These are phyloP conservation scores for Solanum pimpinellifolium DNA, from an alignment of 257 asterid species.

Conservation along the genomic window DNA sequence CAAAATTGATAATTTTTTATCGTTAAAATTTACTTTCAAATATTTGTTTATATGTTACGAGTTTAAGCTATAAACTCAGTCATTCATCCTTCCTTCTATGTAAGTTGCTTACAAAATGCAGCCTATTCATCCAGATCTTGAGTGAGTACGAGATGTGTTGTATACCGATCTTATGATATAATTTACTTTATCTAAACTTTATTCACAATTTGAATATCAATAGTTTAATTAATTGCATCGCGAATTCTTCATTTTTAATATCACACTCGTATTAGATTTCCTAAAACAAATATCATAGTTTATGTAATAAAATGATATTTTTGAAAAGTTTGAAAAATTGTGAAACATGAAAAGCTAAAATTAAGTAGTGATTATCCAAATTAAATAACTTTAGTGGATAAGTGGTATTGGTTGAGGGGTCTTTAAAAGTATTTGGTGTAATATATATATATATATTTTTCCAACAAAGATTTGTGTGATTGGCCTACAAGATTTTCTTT, in stretches of 20 bases:
- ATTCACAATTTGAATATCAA: neutral
- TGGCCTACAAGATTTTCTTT: slow-evolving; percentile 14
- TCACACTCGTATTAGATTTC: neutral
- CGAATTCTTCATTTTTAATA: neutral
- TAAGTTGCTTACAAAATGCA: neutral
- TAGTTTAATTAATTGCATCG: neutral
- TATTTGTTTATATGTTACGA: neutral
- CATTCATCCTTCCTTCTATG: neutral
- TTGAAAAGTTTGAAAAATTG: neutral
- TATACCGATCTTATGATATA: neutral
- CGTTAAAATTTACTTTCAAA: neutral
- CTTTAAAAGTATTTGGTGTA: slow-evolving; percentile 12
- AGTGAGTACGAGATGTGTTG: neutral
- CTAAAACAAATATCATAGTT: neutral
- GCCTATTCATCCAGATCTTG: neutral
- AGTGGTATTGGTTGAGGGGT: slow-evolving; percentile 27
- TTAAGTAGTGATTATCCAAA: neutral
- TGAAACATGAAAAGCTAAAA: neutral
- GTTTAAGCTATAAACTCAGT: neutral
- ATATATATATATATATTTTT: neutral
- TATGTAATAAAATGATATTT: neutral
- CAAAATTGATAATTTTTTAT: neutral
- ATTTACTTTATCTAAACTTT: neutral
- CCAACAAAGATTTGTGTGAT: slow-evolving; percentile 8
- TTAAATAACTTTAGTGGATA: neutral